A percentile compares a stretch with the other conserved stretches of the same genome.
These are phyloP conservation scores for Pyrenochaeta sp. DNA, from an alignment of 2,329 filamentous ascomycete genomes.

Conservation along the genomic window DNA sequence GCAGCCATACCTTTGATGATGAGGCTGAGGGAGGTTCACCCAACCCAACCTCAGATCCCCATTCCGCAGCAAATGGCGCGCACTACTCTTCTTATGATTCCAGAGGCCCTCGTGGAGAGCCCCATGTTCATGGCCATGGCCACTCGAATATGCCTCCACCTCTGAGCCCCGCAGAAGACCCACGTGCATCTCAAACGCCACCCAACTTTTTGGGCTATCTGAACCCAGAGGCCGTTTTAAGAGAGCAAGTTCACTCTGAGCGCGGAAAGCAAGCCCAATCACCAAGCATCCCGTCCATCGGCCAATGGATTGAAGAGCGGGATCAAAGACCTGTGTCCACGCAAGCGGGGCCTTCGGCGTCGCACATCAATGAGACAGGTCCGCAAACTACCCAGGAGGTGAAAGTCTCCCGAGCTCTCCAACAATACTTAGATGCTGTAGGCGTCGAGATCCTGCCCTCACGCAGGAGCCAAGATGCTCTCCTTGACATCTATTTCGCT, in stretches of 20 bases:
- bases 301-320: conserved; percentile 47
- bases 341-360: conserved; percentile 30
- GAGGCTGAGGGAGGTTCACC: conserved; percentile 46
- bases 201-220: conserved; percentile 56
- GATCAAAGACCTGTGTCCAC: conserved; percentile 29
- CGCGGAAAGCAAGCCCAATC: conserved; percentile 39
- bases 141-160: conserved; percentile 41
- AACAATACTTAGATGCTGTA: conserved; percentile 48
- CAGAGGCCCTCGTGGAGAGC: conserved; percentile 31
- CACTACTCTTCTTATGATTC: conserved; percentile 36
- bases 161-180: conserved; percentile 39
- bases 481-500: conserved; percentile 56
- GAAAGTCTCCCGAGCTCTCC: conserved; percentile 42
- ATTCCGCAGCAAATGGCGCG: conserved; percentile 26
- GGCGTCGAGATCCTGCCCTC: conserved; percentile 45
- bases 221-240: conserved; percentile 56
- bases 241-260: conserved; percentile 50
- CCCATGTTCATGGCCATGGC: conserved; percentile 30
- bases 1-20: conserved; percentile 51
- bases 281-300: conserved; percentile 38
- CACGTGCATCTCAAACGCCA: conserved; percentile 41
- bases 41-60: conserved; percentile 40
- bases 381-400: conserved; percentile 40
- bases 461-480: conserved; percentile 43
- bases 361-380: conserved; percentile 39